Evolutionary conservation across 1,284 basidiomycete genomes (phyloP), one percentile per base, ranked within the genome.

Genomic region (Coniferiporia sulphurascens): DNA sequence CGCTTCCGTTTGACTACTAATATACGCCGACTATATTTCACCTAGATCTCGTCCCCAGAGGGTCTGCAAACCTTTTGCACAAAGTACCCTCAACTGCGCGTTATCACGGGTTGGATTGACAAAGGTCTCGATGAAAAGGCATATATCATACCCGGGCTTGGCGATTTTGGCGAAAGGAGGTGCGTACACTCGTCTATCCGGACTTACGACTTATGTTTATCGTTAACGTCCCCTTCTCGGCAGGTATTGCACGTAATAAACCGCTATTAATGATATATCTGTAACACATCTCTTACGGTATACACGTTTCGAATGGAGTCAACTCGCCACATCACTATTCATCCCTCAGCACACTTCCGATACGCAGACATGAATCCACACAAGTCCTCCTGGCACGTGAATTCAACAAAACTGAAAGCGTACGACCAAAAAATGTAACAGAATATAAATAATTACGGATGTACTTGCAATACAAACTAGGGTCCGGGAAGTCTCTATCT

Each of bases 41-140:
- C 49, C n/a, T 62, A 95, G 93, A 89, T 95, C 60, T 87, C 96
- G 15, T 87, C 92, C 3, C 96, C 96, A 1, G 93, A 98, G 74
- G 96, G 96, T 4, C 78, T 99, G 63, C 81, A 82, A 62, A 88
- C 84, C 36, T 95, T 98, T 72, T 90, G 89, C 70, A 73, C 77
- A 19, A 85, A 80, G 66, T 98, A 89, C 73, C 95, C 95, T 2
- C 78, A 82, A 53, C 77, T 95, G 48, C 88, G 88, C 69, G 87
- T 98, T 66, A 91, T 97, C 58, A 96, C 94, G 13, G 96, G 94
- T 0, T 99, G 96, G 95, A 95, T 99, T 60, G 96, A 99, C 73
- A 79, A 95, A 67, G 91, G 92, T 5, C 80, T 99, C 61, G 96
- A 98, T 68, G 91, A 93, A 64, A 90, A 86, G 69, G 84, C 87